These are phyloP conservation scores for Pleurotus pulmonarius DNA, from an alignment of 768 basidiomycete species.

Conservation along the genomic window DNA sequence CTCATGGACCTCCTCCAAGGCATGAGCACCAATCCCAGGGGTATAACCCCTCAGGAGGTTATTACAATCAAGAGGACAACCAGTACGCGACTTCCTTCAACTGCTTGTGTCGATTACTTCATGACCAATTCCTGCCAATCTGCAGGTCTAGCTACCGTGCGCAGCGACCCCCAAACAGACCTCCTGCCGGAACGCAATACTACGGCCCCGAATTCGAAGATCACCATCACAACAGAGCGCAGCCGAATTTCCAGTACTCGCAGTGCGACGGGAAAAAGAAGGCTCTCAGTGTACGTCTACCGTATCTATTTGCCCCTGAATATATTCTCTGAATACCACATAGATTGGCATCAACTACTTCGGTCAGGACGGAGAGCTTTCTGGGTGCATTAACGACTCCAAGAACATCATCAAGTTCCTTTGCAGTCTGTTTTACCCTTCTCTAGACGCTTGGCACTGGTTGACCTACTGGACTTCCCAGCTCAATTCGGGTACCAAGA, in stretches of 20 bases:
- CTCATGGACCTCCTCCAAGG: constrained; percentile 31
- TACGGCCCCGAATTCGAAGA: constrained; percentile 59
- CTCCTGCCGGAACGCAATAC: constrained; percentile 53
- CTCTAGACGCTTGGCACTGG: no score
- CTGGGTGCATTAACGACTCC: constrained; percentile 92
- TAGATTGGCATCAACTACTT: constrained; percentile 91
- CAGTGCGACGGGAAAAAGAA: constrained; percentile 87
- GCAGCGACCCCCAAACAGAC: constrained; percentile 44
- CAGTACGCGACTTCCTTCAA: constrained; percentile 4
- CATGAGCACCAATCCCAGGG: constrained; percentile 39
- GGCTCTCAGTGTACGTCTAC: constrained; percentile 69
- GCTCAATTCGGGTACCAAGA: constrained; percentile 61
- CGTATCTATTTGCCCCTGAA: no score
- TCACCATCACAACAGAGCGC: constrained; percentile 38
- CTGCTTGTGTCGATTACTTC: no score
- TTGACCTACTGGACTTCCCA: constrained; percentile 17
- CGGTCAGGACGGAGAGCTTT: constrained; percentile 58
- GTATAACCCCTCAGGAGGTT: constrained; percentile 28
- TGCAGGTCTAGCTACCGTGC: neutral
- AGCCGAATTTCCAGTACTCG: constrained; percentile 81
- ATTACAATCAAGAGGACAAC: constrained; percentile 20
- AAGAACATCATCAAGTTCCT: constrained; percentile 76
- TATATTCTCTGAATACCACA: constrained; percentile 1
- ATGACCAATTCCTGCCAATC: no score
- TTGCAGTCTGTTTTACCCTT: constrained; percentile 38